These are phyloP conservation scores for Colletotrichum truncatum DNA, from an alignment of 2,329 filamentous ascomycete genomes.

Conservation along the genomic window DNA sequence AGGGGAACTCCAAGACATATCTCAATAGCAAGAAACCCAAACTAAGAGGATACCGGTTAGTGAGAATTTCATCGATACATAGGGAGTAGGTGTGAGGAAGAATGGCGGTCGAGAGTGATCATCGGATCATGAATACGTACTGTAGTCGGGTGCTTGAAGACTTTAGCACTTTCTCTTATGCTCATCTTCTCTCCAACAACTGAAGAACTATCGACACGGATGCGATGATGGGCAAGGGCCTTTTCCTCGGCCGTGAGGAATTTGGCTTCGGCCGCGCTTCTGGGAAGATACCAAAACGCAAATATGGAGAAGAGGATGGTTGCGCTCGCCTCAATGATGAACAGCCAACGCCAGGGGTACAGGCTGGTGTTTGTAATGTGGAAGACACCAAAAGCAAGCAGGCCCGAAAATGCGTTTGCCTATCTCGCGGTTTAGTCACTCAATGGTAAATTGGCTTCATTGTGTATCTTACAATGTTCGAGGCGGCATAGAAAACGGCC, in stretches of 20 bases:
- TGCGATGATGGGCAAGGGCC: slow-evolving; percentile 75
- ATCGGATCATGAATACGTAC: slow-evolving; percentile 52
- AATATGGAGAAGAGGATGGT: slow-evolving; percentile 71
- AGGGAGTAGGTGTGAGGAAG: too few relatives aligned
- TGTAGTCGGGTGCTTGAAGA: slow-evolving; percentile 60
- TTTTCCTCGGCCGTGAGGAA: slow-evolving; percentile 76
- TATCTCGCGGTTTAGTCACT: background rate
- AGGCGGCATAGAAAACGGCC: slow-evolving; percentile 32
- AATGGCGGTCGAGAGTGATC: too few relatives aligned
- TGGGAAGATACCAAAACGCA: slow-evolving; percentile 75
- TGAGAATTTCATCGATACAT: accelerated
- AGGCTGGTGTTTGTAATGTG: slow-evolving; percentile 54
- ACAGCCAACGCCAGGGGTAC: slow-evolving; percentile 58
- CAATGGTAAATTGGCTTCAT: background rate
- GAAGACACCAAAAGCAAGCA: slow-evolving; percentile 36
- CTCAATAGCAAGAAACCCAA: slow-evolving; percentile 51
- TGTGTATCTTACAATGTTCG: slow-evolving; percentile 25
- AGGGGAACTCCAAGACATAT: slow-evolving; percentile 68
- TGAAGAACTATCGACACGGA: slow-evolving; percentile 78
- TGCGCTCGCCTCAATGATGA: slow-evolving; percentile 61
- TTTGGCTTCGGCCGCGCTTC: slow-evolving; percentile 67
- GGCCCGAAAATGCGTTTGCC: slow-evolving; percentile 23
- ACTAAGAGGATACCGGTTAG: background rate
- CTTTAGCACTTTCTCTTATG: slow-evolving; percentile 58
- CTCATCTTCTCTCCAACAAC: slow-evolving; percentile 63